Conservation (phyloP, 805 yeast genomes). For the Kuraishia molischiana region DNA sequence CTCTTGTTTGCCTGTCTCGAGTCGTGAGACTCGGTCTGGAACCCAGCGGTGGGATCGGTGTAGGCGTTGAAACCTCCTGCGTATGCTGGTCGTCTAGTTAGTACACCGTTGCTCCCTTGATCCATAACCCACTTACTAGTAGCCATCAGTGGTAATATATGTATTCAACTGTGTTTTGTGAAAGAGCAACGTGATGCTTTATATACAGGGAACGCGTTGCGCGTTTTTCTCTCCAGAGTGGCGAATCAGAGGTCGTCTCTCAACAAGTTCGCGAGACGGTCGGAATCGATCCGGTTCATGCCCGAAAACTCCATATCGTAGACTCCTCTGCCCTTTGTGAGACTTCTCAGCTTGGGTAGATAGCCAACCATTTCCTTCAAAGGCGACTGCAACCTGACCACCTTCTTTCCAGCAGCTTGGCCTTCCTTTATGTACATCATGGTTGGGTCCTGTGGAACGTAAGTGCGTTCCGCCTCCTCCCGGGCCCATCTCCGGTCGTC, state of each 20-base stretch:
- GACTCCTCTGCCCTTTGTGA: slow-evolving; percentile 84
- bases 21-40: slow-evolving; percentile 12
- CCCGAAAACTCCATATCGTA: slow-evolving; percentile 72
- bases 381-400: slow-evolving; percentile 75
- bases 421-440: slow-evolving; percentile 24
- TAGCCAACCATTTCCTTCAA: slow-evolving; percentile 88
- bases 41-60: slow-evolving; percentile 13
- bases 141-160: no score
- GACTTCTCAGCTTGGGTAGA: slow-evolving; percentile 60
- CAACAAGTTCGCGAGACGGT: slow-evolving; percentile 30
- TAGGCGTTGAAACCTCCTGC: slow-evolving; percentile 21
- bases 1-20: slow-evolving; percentile 19
- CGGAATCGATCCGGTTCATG: slow-evolving; percentile 56
- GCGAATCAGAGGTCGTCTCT: slow-evolving; percentile 5
- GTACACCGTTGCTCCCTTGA: no score
- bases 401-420: slow-evolving; percentile 30
- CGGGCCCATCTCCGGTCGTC: slow-evolving; percentile 36
- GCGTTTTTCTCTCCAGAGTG: neutral
- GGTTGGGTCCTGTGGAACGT: slow-evolving; percentile 73
- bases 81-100: no score
- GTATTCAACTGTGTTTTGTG: no score
- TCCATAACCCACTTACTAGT: no score
- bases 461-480: slow-evolving; percentile 50
- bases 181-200: no score
- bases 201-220: slow-evolving; percentile 1